Evolutionary conservation across 1,284 basidiomycete species (phyloP), one percentile per base, ranked within the genome.

Genomic region (Cutaneotrichosporon sp.): DNA sequence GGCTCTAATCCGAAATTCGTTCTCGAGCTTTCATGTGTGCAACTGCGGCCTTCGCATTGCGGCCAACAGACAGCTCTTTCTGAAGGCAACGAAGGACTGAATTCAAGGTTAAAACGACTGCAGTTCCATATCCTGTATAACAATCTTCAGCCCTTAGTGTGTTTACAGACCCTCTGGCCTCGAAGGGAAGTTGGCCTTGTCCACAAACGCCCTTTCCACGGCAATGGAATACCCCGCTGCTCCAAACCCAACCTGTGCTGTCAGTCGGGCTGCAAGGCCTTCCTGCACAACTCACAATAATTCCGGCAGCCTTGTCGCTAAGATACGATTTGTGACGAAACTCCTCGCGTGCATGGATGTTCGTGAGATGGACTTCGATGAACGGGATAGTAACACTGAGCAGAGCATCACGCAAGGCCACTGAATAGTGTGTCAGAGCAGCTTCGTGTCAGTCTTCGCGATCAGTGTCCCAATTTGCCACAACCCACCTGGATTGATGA

Each of bases 321-420:
- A 75, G 59, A 50, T 69, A 70, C 9, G 68, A 72, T 42, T 72
- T 67, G 46, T 74, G 73, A 22, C 73, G 58, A 57, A 71, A 75
- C 22, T 59, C 25, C 48, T 75, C 73, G 17, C 73, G 53, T 1
- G 69, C 66, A 49, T 74, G 71, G 20, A 70, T 61, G 47, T 74
- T 75, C 17, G 68, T 61, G 51, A 74, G 65, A 51, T 74, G 73
- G 4, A 63, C 67, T 56, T 74, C 73, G 50, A 75, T 64, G 58
- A 71, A 74, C 2, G 71, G 71, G n/a, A 70, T 58, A 2, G 50
- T 47, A 10, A 70, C 61, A 3, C 67, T 61, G 7, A 63, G 25
- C 1, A 74, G 53, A 1, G 71, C 72, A 52, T 74, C 73, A 1
- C 71, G 51, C 20, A 75, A 58, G 1, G 72, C 67, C 1, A 75